Percentiles rank a stretch among this genome's conserved stretches.
phyloP scores from a whole-genome alignment of 108 stramenopile species.

The Schizochytrium sp. region DNA sequence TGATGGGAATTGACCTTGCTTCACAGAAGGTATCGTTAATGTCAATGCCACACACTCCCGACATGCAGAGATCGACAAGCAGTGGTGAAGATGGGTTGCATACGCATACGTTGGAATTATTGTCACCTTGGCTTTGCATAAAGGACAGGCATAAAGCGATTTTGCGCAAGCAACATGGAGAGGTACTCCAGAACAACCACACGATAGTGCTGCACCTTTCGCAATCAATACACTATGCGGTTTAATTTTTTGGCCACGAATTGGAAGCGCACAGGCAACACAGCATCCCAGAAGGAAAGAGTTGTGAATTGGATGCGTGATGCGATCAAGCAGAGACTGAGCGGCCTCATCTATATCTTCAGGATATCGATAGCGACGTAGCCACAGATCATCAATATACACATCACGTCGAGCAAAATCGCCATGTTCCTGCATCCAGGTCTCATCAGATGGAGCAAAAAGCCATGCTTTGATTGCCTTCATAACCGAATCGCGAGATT shows the following conservation, averaged over 20 bases:
- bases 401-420: slow-evolving; percentile 55
- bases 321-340: not conserved
- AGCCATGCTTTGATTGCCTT: slow-evolving; percentile 24
- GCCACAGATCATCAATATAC: slow-evolving; percentile 45
- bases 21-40: too few species aligned
- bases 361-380: not conserved
- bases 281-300: not conserved
- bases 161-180: not conserved
- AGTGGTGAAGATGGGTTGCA: not conserved
- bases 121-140: not conserved
- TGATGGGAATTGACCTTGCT: too few species aligned
- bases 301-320: slow-evolving; percentile 4
- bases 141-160: not conserved
- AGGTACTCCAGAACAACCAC: not conserved
- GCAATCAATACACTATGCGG: not conserved
- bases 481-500: not conserved
- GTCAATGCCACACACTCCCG: too few species aligned
- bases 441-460: slow-evolving; percentile 41
- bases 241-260: not conserved
- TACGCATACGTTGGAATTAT: not conserved
- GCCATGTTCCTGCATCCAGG: slow-evolving; percentile 53
- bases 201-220: slow-evolving; percentile 3
- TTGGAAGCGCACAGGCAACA: not conserved
- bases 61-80: not conserved
- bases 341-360: slow-evolving; percentile 2